Conservation (phyloP, 805 yeast species). For the Suhomyces tanzawaensis region DNA sequence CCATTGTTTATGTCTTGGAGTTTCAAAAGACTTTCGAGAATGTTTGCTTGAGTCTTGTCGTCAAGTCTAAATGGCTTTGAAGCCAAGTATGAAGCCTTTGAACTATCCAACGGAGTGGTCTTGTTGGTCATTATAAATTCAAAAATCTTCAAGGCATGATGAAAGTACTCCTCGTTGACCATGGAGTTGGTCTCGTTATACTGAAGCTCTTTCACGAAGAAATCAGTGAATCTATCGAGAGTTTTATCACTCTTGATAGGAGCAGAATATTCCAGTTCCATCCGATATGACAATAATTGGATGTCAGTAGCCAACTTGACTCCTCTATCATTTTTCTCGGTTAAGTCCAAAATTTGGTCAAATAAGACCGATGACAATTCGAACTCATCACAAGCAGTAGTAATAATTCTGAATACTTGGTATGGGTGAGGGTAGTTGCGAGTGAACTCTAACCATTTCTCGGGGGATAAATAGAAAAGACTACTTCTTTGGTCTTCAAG, state of each 20-base stretch:
- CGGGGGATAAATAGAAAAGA: conserved; percentile 8
- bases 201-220: conserved; percentile 33
- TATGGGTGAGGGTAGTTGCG: conserved; percentile 13
- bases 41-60: conserved; percentile 16
- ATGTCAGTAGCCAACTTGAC: conserved; percentile 10
- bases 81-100: neutral
- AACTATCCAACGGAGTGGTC: conserved; percentile 40
- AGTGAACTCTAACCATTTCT: conserved; percentile 19
- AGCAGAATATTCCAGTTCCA: conserved; percentile 13
- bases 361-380: conserved; percentile 7
- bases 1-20: conserved; percentile 41
- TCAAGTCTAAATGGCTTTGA: conserved; percentile 11
- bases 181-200: neutral
- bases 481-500: conserved; percentile 7
- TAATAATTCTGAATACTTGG: neutral
- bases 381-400: neutral
- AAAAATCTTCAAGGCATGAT: conserved; percentile 52
- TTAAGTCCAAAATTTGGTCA: conserved; percentile 12
- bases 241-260: conserved; percentile 6
- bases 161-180: conserved; percentile 54
- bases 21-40: conserved; percentile 46
- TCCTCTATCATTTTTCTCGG: conserved; percentile 10
- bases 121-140: conserved; percentile 54
- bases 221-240: conserved; percentile 33
- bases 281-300: conserved; percentile 12